Percentiles rank a stretch among this genome's conserved stretches.
Conservation (phyloP, 2,329 filamentous ascomycete species). For the Cercospora canescens region DNA sequence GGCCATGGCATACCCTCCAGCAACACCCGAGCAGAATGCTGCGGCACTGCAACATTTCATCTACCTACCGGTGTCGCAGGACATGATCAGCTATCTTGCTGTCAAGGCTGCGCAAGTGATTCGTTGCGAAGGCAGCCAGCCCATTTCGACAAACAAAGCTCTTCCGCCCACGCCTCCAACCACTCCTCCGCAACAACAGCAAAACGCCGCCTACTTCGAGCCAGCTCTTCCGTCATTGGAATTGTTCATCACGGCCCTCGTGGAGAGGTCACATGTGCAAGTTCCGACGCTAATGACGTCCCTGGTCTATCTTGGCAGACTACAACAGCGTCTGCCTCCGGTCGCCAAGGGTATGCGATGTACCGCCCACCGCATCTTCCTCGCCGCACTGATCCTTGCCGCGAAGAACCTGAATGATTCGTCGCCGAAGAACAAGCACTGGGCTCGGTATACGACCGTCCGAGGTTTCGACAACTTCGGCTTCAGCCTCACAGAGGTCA, state of each 20-base stretch:
- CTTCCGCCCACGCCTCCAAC: constrained; percentile 61
- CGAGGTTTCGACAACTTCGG: constrained; percentile 74
- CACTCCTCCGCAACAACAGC: constrained; percentile 54
- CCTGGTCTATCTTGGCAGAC: constrained; percentile 84
- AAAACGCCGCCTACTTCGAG: constrained; percentile 51
- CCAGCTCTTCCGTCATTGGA: constrained; percentile 72
- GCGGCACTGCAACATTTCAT: constrained; percentile 78
- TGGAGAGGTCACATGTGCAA: constrained; percentile 92
- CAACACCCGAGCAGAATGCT: constrained; percentile 59
- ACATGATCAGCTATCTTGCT: constrained; percentile 78
- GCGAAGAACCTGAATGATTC: constrained; percentile 99
- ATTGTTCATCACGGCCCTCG: constrained; percentile 87
- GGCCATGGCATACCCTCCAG: constrained; percentile 48
- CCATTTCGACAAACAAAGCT: constrained; percentile 44
- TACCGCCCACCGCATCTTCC: constrained; percentile 96
- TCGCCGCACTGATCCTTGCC: constrained; percentile 79
- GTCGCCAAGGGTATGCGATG: constrained; percentile 95
- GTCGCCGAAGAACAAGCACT: constrained; percentile 99
- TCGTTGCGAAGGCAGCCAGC: constrained; percentile 62
- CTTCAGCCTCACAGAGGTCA: constrained; percentile 93
- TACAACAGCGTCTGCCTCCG: constrained; percentile 82
- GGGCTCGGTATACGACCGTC: constrained; percentile 88
- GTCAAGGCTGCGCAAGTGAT: constrained; percentile 75
- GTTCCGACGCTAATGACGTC: constrained; percentile 97
- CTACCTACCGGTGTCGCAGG: constrained; percentile 70